These are phyloP conservation scores for Cylindrotheca closterium DNA, from an alignment of 108 stramenopile species.

Conservation along the genomic window DNA sequence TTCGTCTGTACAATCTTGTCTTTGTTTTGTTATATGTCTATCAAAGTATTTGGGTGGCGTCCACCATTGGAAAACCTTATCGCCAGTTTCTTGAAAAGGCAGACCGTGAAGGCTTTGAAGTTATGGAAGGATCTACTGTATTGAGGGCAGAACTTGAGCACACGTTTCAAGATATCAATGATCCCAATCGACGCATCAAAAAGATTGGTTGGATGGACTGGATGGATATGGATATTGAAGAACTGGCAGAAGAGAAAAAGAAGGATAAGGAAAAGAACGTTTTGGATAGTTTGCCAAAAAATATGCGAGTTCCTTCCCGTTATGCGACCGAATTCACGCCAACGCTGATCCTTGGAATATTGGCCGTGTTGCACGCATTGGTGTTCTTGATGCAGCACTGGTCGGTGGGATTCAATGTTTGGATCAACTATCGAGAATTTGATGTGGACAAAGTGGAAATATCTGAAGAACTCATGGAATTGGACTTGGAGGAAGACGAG, in stretches of 20 bases:
- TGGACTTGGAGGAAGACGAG: slow-evolving; percentile 52
- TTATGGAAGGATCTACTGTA: slow-evolving; percentile 85
- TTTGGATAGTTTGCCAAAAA: slow-evolving; percentile 75
- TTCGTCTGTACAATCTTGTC: slow-evolving; percentile 65
- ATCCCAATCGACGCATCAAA: slow-evolving; percentile 64
- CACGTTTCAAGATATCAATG: slow-evolving; percentile 74
- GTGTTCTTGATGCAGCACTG: slow-evolving; percentile 91
- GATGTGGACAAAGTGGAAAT: slow-evolving; percentile 45
- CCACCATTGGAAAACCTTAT: slow-evolving; percentile 76
- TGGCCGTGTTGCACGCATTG: slow-evolving; percentile 81
- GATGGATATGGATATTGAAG: slow-evolving; percentile 91
- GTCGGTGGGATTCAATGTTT: slow-evolving; percentile 88
- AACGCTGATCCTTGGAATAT: slow-evolving; percentile 65
- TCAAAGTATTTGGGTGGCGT: slow-evolving; percentile 49
- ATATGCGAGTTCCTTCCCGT: slow-evolving; percentile 73
- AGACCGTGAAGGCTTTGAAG: slow-evolving; percentile 87
- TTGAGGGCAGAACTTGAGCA: slow-evolving; percentile 81
- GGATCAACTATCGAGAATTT: slow-evolving; percentile 80
- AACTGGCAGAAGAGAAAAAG: slow-evolving; percentile 80
- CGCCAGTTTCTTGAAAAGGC: slow-evolving; percentile 80
- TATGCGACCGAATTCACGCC: slow-evolving; percentile 83
- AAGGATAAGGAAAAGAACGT: slow-evolving; percentile 68
- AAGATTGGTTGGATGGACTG: slow-evolving; percentile 82
- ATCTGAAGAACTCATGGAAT: slow-evolving; percentile 66
- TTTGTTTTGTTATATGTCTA: slow-evolving; percentile 58